Evolutionary conservation across 75 land plant genomes (phyloP).

Genomic region (Selaginella tamariscina): DNA sequence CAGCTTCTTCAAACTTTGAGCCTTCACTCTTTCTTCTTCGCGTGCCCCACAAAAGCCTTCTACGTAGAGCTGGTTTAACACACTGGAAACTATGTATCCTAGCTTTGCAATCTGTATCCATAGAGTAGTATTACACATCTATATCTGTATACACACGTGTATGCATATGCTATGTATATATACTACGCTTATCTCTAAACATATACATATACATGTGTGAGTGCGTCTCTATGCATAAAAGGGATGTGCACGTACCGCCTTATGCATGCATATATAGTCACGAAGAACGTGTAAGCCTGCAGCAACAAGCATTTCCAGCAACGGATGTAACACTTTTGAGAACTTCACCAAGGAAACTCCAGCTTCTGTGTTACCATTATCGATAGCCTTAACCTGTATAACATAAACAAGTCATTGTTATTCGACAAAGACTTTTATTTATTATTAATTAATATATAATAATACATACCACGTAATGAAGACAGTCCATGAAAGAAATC

Average conservation of each 20-base stretch:
- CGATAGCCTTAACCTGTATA: slow-evolving; percentile 27
- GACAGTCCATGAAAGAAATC: slow-evolving; percentile 3
- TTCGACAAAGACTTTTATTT: slow-evolving; percentile 17
- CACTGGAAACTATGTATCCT: slow-evolving; percentile 36
- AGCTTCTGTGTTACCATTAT: slow-evolving; percentile 3
- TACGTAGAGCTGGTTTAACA: slow-evolving; percentile 43
- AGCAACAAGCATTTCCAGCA: slow-evolving; percentile 32
- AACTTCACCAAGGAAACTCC: slow-evolving; percentile 12
- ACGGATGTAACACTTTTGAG: slow-evolving; percentile 23
- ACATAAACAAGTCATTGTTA: slow-evolving; percentile 24
- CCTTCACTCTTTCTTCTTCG: slow-evolving; percentile 30
- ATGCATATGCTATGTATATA: not conserved
- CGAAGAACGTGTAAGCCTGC: slow-evolving; percentile 41
- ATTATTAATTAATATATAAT: not conserved
- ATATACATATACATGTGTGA: not conserved
- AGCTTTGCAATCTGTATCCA: slow-evolving; percentile 15
- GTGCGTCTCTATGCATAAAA: not conserved
- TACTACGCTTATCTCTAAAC: not conserved
- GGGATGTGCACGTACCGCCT: slow-evolving; percentile 34
- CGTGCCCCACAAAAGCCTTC: slow-evolving; percentile 53
- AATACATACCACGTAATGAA: slow-evolving; percentile 6
- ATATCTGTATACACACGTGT: not conserved
- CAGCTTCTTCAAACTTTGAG: slow-evolving; percentile 24
- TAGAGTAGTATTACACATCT: not conserved
- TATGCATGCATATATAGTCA: slow-evolving; percentile 53